Evolutionary conservation across 352 stramenopile genomes (phyloP), one percentile per base, ranked within the genome.

Genomic region (Globisporangium carolinianum): DNA sequence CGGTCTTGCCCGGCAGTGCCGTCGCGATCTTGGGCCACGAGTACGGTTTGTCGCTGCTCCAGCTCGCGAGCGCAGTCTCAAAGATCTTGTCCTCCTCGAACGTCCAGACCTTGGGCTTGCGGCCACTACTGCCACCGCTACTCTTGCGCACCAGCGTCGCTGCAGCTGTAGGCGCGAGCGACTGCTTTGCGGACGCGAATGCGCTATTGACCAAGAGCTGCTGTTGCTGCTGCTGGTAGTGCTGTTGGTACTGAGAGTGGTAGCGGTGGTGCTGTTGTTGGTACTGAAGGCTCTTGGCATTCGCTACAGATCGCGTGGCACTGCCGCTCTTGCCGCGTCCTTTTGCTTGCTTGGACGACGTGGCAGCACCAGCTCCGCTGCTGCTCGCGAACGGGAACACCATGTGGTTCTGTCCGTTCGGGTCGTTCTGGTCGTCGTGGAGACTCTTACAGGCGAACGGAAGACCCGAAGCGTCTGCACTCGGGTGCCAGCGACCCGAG

Each of bases 71-170:
- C 45, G 74, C 77, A 38, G 63, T 80, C 65, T 95, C 86, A 55
- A 95, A 84, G 3, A 75, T 68, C 66, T 90, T 89, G 60, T 95
- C 83, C 65, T 95, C 83, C 51, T 92, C 73, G 46, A 89, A 87
- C 37, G 66, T 91, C 86, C 86, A 95, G 11, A 65, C 52, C 39
- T 80, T 89, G n/a, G 67, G 57, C 5, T 72, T 72, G 47, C 69
- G 69, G 24, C 45, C 63, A 35, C 53, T 63, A 54, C 63, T 60
- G 36, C 35, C 38, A 48, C 14, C 36, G n/a, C n/a, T 18, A 11
- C 12, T 35, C 14, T 38, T 32, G 15, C 18, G 35, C 35, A 39
- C 15, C 0, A 38, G n/a, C 17, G 15, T 32, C 36, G 36, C 18
- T 14, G 8, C 42, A 11, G 45, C 15, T 17, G 45, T n/a, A 17